Conservation (phyloP, 139 green algal genomes). For the Ettlia oleoabundans region DNA sequence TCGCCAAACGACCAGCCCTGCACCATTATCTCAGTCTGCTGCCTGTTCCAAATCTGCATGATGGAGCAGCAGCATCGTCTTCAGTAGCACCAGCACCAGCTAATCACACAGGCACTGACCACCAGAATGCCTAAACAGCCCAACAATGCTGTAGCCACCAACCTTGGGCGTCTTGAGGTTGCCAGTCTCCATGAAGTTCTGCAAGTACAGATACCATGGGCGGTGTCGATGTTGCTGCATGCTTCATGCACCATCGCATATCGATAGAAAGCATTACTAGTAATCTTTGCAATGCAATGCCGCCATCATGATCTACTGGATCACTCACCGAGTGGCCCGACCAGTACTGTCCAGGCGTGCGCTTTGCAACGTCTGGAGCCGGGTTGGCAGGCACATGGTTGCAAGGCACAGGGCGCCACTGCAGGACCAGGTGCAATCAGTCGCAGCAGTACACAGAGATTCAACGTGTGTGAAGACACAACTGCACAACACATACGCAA, state of each 20-base stretch:
- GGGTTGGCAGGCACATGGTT: slow-evolving; percentile 15
- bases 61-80: background rate
- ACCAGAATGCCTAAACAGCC: too few relatives aligned
- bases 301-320: too few relatives aligned
- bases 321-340: background rate
- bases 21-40: slow-evolving; percentile 10
- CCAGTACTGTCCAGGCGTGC: slow-evolving; percentile 19
- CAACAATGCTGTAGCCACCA: too few relatives aligned
- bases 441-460: too few relatives aligned
- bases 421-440: background rate
- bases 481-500: too few relatives aligned
- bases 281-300: too few relatives aligned
- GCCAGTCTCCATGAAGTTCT: slow-evolving; percentile 5
- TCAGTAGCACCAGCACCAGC: background rate
- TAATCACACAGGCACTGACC: background rate
- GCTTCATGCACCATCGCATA: background rate
- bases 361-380: background rate
- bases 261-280: too few relatives aligned
- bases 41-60: slow-evolving; percentile 19
- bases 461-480: too few relatives aligned
- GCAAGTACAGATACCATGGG: background rate
- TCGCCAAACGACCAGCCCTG: slow-evolving; percentile 33
- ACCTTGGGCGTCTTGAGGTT: background rate
- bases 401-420: slow-evolving; percentile 36
- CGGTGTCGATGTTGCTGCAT: background rate